Base-by-base conservation (phyloP, 768 basidiomycete genomes). In the Dendrothele bispora region DNA sequence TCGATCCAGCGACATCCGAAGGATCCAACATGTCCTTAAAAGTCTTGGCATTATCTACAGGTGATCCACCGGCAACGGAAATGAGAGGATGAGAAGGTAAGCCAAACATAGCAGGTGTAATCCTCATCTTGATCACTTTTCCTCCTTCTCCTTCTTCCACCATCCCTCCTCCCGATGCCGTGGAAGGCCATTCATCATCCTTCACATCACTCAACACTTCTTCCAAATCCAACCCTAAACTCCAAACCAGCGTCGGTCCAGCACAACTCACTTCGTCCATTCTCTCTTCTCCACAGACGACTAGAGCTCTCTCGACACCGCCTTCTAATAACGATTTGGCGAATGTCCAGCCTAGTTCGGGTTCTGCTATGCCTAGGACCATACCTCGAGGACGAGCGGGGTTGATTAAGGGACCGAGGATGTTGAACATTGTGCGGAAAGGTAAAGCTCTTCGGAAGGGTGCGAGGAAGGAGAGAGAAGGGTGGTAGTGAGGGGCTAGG, bases 231-330 rank as follows among this genome's bases (percentile, higher is more conserved):
- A n/a, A n/a, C n/a, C n/a, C n/a, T n/a, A n/a, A n/a, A n/a, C n/a
- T n/a, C 95, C 93, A 89, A 28, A 80, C 87, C 67, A 79, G 79
- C 10, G 94, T 95, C 12, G 86, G 82, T 1, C 95, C 97, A 1
- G 91, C 95, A 57, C 91, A 94, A 64, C 88, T 91, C 61, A 99
- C 91, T 74, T 98, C 95, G 66, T 98, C 95, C 35, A 99, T 72
- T 1, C 82, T 81, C 62, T 98, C 95, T 26, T 79, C 82, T 1
- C 95, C 95, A 57, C 94, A 98, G 1, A 99, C 95, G 17, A 99
- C 93, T 47, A 95, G 69, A 1, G 93, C 95, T 27, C 89, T 80
- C 56, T 82, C 71, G 6, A 95, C 90, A n/a, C 88, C 88, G 18
- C 84, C 79, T 22, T 88, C 79, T 7, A 72, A 69, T 20, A 95